A percentile compares a stretch with the other conserved stretches of the same genome.
Evolutionary conservation across 441 rosid genomes (phyloP).

Genomic region (Pelargonium australe): DNA sequence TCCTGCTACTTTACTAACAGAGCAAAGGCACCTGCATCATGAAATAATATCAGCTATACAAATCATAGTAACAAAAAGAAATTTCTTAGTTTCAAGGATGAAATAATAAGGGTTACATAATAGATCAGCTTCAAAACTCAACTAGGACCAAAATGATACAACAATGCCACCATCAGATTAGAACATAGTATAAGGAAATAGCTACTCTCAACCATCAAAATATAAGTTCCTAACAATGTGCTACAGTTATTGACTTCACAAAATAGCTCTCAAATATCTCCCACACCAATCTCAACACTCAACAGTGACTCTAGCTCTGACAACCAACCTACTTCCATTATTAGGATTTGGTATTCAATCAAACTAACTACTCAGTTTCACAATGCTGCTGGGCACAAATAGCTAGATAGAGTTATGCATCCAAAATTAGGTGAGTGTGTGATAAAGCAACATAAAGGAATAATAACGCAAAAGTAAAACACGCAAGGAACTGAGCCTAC

Average conservation of each 20-base stretch:
- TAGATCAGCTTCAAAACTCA: neutral
- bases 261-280: too few relatives aligned
- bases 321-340: too few relatives aligned
- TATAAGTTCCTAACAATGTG: too few relatives aligned
- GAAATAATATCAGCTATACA: slow-evolving; percentile 21
- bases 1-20: slow-evolving; percentile 75
- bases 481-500: slow-evolving; percentile 37
- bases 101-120: neutral
- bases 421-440: neutral
- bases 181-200: too few relatives aligned
- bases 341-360: neutral
- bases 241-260: too few relatives aligned
- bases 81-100: neutral
- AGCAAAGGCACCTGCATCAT: slow-evolving; percentile 78
- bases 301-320: too few relatives aligned
- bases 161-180: too few relatives aligned
- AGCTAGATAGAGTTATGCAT: neutral
- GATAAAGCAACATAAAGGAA: slow-evolving; percentile 16
- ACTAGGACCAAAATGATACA: too few relatives aligned
- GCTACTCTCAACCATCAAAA: too few relatives aligned
- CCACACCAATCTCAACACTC: too few relatives aligned
- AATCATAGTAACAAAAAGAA: neutral
- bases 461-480: neutral
- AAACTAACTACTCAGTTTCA: neutral
- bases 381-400: neutral